Evolutionary conservation across 495 filamentous ascomycete genomes (phyloP), one percentile per base, ranked within the genome.

Genomic region (Terfezia claveryi): DNA sequence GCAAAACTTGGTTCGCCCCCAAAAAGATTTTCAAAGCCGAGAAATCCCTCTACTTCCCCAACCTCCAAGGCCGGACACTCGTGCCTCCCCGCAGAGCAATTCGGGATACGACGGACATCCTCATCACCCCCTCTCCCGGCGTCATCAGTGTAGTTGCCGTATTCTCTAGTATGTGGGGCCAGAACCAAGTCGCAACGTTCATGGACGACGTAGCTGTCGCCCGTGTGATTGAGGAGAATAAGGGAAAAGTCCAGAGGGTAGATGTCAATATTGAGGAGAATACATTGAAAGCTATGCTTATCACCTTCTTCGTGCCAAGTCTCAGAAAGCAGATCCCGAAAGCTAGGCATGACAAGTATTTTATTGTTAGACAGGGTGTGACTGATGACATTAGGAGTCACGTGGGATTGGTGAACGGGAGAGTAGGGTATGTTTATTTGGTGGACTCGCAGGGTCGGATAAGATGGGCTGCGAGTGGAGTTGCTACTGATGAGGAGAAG

Each of bases 401-500:
- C 37, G 80, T 96, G 58, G 88, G 86, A 3, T 69, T 91, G 64
- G 66, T 85, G 66, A 99, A 96, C 68, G 76, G 74, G 44, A 87
- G 83, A 69, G 88, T 94, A 10, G 92, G 92, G 11, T 95, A 95
- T 72, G 84, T 87, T 27, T 99, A 94, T 70, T 72, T 99, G 55
- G 68, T 99, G 56, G 91, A 99, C 70, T 71, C 77, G 60, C 70
- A 86, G 50, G 92, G 85, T 69, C 81, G 76, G 69, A 95, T 99
- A 57, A 76, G 91, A 37, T 99, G 91, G 91, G 91, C 89, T 0
- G 91, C 84, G 4, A 88, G 86, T 67, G 91, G 86, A n/a, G 66
- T 71, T 41, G 81, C 83, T 12, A 73, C 80, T 50, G 72, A 68
- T 5, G 74, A 72, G 17, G 91, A 96, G 72, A 74, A 74, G 65